Conservation (phyloP, 2,329 filamentous ascomycete species). For the Shiraia sp. region DNA sequence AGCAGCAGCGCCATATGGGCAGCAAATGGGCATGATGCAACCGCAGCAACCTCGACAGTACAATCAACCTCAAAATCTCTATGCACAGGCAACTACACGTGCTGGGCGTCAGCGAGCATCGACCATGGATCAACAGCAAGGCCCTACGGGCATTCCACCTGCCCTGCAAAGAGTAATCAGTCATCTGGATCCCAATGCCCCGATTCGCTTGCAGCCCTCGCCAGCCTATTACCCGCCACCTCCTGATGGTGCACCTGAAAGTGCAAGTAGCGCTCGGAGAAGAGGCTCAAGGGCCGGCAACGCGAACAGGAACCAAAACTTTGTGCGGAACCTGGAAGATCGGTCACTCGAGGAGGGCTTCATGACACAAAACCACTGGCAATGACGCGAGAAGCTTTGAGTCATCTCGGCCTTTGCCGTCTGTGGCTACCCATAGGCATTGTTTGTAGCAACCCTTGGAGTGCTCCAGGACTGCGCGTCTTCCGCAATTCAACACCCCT, state of each 20-base stretch:
- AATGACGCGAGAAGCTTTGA: constrained; percentile 47
- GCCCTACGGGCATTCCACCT: constrained; percentile 87
- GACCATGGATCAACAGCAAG: constrained; percentile 94
- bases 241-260: constrained; percentile 75
- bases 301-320: constrained; percentile 73
- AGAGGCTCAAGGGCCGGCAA: constrained; percentile 73
- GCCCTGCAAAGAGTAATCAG: constrained; percentile 94
- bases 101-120: constrained; percentile 85
- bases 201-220: constrained; percentile 91
- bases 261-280: constrained; percentile 67
- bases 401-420: constrained; percentile 5
- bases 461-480: not conserved
- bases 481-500: not conserved
- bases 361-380: constrained; percentile 72
- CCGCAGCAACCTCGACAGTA: constrained; percentile 44
- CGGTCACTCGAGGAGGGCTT: constrained; percentile 92
- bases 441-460: not conserved
- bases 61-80: constrained; percentile 70
- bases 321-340: constrained; percentile 93
- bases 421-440: not conserved
- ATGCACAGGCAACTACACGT: constrained; percentile 74
- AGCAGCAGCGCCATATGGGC: constrained; percentile 53
- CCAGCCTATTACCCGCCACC: constrained; percentile 97
- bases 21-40: constrained; percentile 61
- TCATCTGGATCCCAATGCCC: constrained; percentile 91